These are phyloP conservation scores for Saturnispora gosingensis DNA, from an alignment of 805 yeast species.

Conservation along the genomic window DNA sequence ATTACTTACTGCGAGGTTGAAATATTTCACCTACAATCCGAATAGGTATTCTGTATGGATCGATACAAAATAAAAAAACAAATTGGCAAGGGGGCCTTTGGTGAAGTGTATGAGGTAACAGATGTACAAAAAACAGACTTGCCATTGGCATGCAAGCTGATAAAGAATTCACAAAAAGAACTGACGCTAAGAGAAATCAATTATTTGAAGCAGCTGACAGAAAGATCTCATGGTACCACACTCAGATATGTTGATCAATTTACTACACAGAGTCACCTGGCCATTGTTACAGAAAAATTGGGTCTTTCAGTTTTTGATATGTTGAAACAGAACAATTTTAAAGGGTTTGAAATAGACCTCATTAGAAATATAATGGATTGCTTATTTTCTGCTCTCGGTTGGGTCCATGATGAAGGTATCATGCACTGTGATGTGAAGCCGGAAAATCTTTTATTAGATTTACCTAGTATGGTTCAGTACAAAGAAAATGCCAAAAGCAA, in stretches of 20 bases:
- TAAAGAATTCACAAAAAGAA: slow-evolving; percentile 65
- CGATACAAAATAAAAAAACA: slow-evolving; percentile 11
- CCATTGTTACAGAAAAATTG: slow-evolving; percentile 67
- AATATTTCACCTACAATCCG: background rate
- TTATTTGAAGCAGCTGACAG: slow-evolving; percentile 41
- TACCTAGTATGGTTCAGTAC: slow-evolving; percentile 26
- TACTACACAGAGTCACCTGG: slow-evolving; percentile 72
- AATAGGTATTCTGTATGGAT: background rate
- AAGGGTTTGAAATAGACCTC: slow-evolving; percentile 37
- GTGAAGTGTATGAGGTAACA: slow-evolving; percentile 58
- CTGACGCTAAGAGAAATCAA: slow-evolving; percentile 69
- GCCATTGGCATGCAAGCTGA: slow-evolving; percentile 65
- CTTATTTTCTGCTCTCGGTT: slow-evolving; percentile 49
- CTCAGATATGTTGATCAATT: slow-evolving; percentile 59
- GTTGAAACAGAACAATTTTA: slow-evolving; percentile 39
- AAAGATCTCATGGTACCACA: slow-evolving; percentile 28
- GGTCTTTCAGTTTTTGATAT: slow-evolving; percentile 59
- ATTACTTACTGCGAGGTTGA: background rate
- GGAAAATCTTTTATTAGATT: slow-evolving; percentile 50
- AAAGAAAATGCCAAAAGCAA: background rate
- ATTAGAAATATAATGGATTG: slow-evolving; percentile 42
- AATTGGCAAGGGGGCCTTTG: slow-evolving; percentile 78
- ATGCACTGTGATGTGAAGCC: slow-evolving; percentile 86
- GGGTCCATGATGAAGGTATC: slow-evolving; percentile 45
- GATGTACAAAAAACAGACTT: slow-evolving; percentile 49